Evolutionary conservation across 2,329 filamentous ascomycete species (phyloP), one percentile per base, ranked within the genome.

Genomic region (Capronia epimyces): DNA sequence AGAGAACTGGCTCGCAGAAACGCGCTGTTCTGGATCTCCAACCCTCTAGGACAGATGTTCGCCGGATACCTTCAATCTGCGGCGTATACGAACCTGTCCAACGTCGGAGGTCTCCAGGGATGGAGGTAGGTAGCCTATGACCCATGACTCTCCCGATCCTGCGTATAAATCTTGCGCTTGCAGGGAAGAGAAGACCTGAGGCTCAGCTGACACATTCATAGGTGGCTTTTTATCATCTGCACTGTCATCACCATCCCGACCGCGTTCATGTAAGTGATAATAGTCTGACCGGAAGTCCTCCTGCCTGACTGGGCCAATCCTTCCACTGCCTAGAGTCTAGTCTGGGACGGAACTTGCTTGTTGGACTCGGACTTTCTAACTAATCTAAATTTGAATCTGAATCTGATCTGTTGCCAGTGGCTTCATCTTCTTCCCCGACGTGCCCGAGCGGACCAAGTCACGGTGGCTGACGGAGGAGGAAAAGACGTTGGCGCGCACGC

Each of bases 1-100:
- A 67, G 71, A 27, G 75, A 78, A 52, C 65, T 77, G 0, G 73
- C 73, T 0, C 77, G 77, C 49, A 64, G 75, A 15, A 70, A 71
- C 1, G 75, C 72, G 43, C 76, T 78, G 8, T 77, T 77, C 58
- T 74, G 76, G 42, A 71, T 71, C 0, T 71, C 68, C 43, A 69
- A 67, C 9, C 71, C 70, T 1, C 67, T 76, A 39, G 67, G 61
- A 0, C 64, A 56, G 32, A 69, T 70, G 67, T 66, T 70, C 48
- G 68, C 66, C 16, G 78, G 78, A 0, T 80, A 78, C 53, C 61
- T 81, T 5, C 77, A 78, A 71, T 70, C 76, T 0, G 75, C 68
- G 0, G 72, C 78, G 1, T 78, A 77, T 50, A 64, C 59, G 4
- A 66, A 66, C 3, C 66, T 80, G 1, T 70, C 71, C 6, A 75